These are phyloP conservation scores for Trypanosoma brucei DNA, from an alignment of 208 protist genomes.

Conservation along the genomic window DNA sequence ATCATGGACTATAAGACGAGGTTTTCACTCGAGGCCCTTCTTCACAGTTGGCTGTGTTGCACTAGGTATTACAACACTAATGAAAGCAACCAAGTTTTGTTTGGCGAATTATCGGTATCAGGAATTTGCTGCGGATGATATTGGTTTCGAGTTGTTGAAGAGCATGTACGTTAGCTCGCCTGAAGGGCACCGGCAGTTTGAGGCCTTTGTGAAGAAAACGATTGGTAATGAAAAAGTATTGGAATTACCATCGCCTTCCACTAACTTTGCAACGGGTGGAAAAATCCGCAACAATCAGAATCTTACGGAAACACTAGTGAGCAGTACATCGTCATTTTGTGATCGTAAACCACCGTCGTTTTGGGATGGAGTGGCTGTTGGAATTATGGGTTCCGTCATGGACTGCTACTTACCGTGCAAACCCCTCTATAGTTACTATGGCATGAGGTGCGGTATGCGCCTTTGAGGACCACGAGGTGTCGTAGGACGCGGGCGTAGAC, in stretches of 20 bases:
- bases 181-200: conserved; percentile 6
- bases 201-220: conserved; percentile 12
- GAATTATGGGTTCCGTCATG: conserved; percentile 72
- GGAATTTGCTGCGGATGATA: conserved; percentile 74
- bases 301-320: conserved; percentile 10
- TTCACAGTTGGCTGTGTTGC: conserved; percentile 66
- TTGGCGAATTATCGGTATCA: conserved; percentile 61
- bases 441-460: conserved; percentile 56
- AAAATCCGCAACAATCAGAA: neutral
- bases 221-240: neutral
- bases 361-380: conserved; percentile 76
- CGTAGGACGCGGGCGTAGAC: neutral
- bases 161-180: conserved; percentile 22
- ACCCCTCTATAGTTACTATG: conserved; percentile 58
- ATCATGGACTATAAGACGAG: conserved; percentile 38
- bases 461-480: conserved; percentile 18
- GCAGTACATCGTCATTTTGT: conserved; percentile 1
- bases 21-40: conserved; percentile 68
- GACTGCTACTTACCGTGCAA: conserved; percentile 81
- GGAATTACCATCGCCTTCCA: neutral
- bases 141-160: conserved; percentile 51
- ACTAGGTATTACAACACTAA: conserved; percentile 41
- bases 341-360: conserved; percentile 43
- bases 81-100: conserved; percentile 67
- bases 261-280: neutral